Evolutionary conservation across 805 yeast genomes (phyloP), one percentile per base, ranked within the genome.

Genomic region (Candida adriatica): DNA sequence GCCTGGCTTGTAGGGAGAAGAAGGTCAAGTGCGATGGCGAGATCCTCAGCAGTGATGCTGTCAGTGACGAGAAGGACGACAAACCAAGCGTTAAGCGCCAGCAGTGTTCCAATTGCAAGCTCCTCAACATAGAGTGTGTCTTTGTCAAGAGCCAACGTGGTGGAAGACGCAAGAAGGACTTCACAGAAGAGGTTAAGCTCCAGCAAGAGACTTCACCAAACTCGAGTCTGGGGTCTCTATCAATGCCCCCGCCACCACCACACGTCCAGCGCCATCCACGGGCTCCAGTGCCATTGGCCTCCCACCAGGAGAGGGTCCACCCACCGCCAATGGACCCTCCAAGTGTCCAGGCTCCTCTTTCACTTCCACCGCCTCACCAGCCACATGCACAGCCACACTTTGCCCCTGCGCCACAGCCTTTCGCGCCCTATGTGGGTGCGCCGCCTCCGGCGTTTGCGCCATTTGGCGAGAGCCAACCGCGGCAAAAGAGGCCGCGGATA

Each of bases 11-110:
- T 38, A 68, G 84, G 24, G 79, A 73, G 43, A 74, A 72, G 56
- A 76, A 77, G 44, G 64, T 76, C 40, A 76, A 74, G 42, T 76
- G 84, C 52, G 81, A 76, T 42, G 83, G 83, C 10, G 81, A 74
- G 42, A 46, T 61, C 10, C 45, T 51, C 5, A 48, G 53, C 4
- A 55, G 53, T 6, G 49, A 42, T 11, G 8, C 22, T 19, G 22
- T 19, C 22, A 8, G 10, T 11, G 11, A 19, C 10, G 11, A 19
- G 10, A 19, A 19, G 10, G 8, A 8, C 22, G 11, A 19, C 29
- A 47, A 27, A 29, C 43, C 45, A 33, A 59, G 51, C 33, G 41
- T 42, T 4, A 33, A 35, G 10, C 53, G 49, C 18, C 39, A 43
- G 9, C 45, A 52, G 7, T 75, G 82, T 42, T 51, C 77, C 23